Conservation (phyloP, 2,329 filamentous ascomycete genomes). For the Emmonsiellopsis sp. region DNA sequence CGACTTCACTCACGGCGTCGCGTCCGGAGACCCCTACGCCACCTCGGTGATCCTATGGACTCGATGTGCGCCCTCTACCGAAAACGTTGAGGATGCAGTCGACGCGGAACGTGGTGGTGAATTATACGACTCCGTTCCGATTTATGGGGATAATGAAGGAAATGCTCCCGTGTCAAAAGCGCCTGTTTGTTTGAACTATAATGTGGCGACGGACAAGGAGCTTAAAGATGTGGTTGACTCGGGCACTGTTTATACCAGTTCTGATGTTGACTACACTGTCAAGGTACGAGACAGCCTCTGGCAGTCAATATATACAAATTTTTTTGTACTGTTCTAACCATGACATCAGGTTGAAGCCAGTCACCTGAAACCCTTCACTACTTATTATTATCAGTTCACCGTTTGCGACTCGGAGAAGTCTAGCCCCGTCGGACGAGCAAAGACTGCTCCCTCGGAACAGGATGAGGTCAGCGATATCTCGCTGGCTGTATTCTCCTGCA, state of each 20-base stretch:
- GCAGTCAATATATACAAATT: neutral
- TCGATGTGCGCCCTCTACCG: slow-evolving; percentile 29
- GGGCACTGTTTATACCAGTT: slow-evolving; percentile 58
- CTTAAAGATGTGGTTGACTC: slow-evolving; percentile 41
- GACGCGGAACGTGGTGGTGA: slow-evolving; percentile 42
- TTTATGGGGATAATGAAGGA: slow-evolving; percentile 20
- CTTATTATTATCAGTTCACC: slow-evolving; percentile 56
- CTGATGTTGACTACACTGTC: slow-evolving; percentile 66
- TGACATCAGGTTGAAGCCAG: slow-evolving; percentile 51
- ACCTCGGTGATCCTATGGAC: slow-evolving; percentile 37
- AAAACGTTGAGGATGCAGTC: slow-evolving; percentile 40
- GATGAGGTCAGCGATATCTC: slow-evolving; percentile 48
- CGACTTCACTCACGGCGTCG: slow-evolving; percentile 56
- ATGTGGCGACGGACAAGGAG: slow-evolving; percentile 43
- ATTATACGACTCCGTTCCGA: slow-evolving; percentile 36
- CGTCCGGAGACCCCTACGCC: slow-evolving; percentile 36
- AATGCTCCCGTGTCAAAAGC: slow-evolving; percentile 2
- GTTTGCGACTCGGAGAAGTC: slow-evolving; percentile 54
- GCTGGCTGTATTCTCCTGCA: slow-evolving; percentile 62
- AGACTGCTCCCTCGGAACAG: slow-evolving; percentile 53
- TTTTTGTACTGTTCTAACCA: neutral
- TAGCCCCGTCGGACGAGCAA: slow-evolving; percentile 58
- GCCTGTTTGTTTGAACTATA: slow-evolving; percentile 52
- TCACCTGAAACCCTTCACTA: slow-evolving; percentile 54
- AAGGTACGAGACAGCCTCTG: slow-evolving; percentile 40